Percentiles rank a stretch among this genome's conserved stretches.
Evolutionary conservation across 1,284 basidiomycete species (phyloP).

Genomic region (Grifola frondosa): DNA sequence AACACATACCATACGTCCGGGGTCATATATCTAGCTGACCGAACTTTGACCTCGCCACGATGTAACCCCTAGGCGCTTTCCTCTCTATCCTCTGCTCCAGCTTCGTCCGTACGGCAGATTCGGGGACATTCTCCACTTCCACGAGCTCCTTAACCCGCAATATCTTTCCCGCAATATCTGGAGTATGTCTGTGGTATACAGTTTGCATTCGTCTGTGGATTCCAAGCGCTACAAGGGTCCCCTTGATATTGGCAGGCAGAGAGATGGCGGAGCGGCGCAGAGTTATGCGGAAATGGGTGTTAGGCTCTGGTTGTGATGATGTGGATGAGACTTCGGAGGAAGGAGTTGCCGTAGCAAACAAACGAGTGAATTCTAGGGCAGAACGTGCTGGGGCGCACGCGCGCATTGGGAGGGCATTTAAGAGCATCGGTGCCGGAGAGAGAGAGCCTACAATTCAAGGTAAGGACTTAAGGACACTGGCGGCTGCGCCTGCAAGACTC

Average conservation of each 20-base stretch:
- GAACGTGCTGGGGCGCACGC: conserved; percentile 1
- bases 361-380: conserved; percentile 8
- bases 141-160: conserved; percentile 83
- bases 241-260: conserved; percentile 68
- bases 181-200: conserved; percentile 73
- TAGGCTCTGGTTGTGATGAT: conserved; percentile 32
- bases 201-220: conserved; percentile 80
- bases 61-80: conserved; percentile 64
- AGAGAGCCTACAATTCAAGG: too few relatives aligned
- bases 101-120: conserved; percentile 61
- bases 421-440: neutral
- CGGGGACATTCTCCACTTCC: conserved; percentile 80
- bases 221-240: conserved; percentile 74
- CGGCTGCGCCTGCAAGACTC: too few relatives aligned
- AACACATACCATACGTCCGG: conserved; percentile 2
- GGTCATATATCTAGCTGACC: conserved; percentile 9
- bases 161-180: conserved; percentile 80
- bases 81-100: conserved; percentile 63
- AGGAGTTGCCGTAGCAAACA: conserved; percentile 10
- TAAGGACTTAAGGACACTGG: too few relatives aligned
- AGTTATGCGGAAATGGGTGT: conserved; percentile 83
- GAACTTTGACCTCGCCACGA: conserved; percentile 42
- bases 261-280: conserved; percentile 81
- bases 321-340: conserved; percentile 6
- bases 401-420: conserved; percentile 7